Percentiles rank a stretch among this genome's conserved stretches.
These are phyloP conservation scores for Astragalus membranaceus DNA, from an alignment of 306 rosid species.

Conservation along the genomic window DNA sequence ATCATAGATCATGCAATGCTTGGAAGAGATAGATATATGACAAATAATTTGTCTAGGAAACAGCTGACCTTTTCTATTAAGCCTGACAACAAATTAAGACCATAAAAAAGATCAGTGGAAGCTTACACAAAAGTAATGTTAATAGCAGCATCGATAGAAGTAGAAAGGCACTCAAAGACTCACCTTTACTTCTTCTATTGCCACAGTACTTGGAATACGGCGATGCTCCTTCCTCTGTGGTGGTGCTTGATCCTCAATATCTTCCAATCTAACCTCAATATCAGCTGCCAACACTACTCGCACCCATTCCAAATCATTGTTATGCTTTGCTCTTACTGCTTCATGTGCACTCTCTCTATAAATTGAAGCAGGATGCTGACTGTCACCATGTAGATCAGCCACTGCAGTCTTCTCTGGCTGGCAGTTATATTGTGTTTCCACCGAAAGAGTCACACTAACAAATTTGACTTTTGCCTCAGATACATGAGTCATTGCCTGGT, in stretches of 20 bases:
- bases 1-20: background rate
- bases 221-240: slow-evolving; percentile 91
- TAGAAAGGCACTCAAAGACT: slow-evolving; percentile 23
- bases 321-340: slow-evolving; percentile 33
- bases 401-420: slow-evolving; percentile 33
- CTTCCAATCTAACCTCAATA: slow-evolving; percentile 83
- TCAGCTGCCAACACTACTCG: slow-evolving; percentile 76
- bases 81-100: background rate
- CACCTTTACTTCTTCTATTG: slow-evolving; percentile 98
- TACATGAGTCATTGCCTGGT: slow-evolving; percentile 90
- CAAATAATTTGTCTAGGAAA: background rate
- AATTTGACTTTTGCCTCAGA: slow-evolving; percentile 63
- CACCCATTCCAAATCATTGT: slow-evolving; percentile 76
- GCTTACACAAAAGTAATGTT: slow-evolving; percentile 8
- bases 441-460: slow-evolving; percentile 52
- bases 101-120: slow-evolving; percentile 3
- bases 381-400: slow-evolving; percentile 21
- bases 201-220: slow-evolving; percentile 95
- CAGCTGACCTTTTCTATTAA: slow-evolving; percentile 15
- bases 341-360: slow-evolving; percentile 22
- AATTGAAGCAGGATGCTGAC: slow-evolving; percentile 21
- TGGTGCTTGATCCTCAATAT: slow-evolving; percentile 71
- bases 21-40: background rate
- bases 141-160: slow-evolving; percentile 9
- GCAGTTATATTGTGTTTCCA: slow-evolving; percentile 43